Evolutionary conservation across 2,329 filamentous ascomycete genomes (phyloP), one percentile per base, ranked within the genome.

Genomic region (Phaeomoniella chlamydospora): DNA sequence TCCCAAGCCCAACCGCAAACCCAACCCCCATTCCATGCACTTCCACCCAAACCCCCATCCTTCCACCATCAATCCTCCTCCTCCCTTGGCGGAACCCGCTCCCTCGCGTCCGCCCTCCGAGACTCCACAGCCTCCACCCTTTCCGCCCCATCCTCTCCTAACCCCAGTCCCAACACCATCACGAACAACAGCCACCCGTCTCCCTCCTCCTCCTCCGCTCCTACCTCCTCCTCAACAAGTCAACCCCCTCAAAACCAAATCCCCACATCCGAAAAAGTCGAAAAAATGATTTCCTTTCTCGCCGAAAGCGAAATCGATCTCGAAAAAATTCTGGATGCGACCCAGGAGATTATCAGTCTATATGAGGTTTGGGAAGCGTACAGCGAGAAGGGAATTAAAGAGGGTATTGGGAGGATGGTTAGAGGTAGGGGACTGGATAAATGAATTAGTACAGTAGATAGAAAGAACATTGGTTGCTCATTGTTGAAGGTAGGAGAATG

Each of bases 321-420:
- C 49, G 75, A 83, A 44, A 80, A 77, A 18, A 78, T 92, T 55
- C 80, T 93, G 35, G 84, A 94, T 56, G 85, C 81, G 50, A 88
- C 83, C 0, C 87, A 94, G 58, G 87, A 94, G 59, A 71, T 94
- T 42, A 83, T 94, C 36, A 87, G 83, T 3, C 72, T 94, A 43
- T 94, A 94, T 53, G 83, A 92, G 50, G 59, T 74, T 1, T 80
- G 75, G 74, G 76, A 80, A 44, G 63, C 64, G 40, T 80, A 76
- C 49, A 72, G 62, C 37, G 75, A 80, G 49, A 74, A 77, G 53
- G 61, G 62, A 11, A 75, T 73, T 49, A 78, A 74, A 53, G 76
- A 80, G 42, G 60, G 69, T 43, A 67, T 80, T 47, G 64, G 64
- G 5, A 66, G 72, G 44, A 75, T 77, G 55, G 65, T 79, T 37